These are phyloP conservation scores for Akanthomyces muscarius DNA, from an alignment of 2,329 filamentous ascomycete species.

Conservation along the genomic window DNA sequence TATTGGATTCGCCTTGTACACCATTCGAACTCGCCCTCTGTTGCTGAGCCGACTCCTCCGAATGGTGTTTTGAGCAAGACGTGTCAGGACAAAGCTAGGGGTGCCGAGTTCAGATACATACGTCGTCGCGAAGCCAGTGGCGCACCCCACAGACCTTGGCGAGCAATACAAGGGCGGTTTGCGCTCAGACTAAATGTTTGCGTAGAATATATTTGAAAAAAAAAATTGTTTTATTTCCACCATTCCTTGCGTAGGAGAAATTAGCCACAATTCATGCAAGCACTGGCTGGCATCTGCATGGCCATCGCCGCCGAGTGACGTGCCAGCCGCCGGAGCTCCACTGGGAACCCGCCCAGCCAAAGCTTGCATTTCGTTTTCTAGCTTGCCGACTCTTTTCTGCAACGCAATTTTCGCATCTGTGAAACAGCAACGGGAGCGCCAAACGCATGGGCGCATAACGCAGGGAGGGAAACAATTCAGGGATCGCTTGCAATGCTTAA, in stretches of 20 bases:
- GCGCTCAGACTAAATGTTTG: not conserved
- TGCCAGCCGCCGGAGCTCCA: not conserved
- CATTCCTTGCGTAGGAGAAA: not conserved
- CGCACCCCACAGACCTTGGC: constrained; percentile 6
- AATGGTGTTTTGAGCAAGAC: not conserved
- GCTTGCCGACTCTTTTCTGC: not conserved
- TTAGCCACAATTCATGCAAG: not conserved
- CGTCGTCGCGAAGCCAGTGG: not conserved
- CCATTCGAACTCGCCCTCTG: not conserved
- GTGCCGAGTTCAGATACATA: not conserved
- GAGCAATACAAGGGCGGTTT: not conserved
- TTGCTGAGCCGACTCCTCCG: not conserved
- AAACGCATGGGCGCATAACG: not conserved
- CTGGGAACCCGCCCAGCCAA: not conserved
- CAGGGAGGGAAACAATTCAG: not conserved
- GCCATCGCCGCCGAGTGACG: not conserved
- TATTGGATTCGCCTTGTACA: not conserved
- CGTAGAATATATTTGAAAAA: not conserved
- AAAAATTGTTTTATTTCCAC: not conserved
- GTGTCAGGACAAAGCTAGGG: not conserved
- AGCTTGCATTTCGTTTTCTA: constrained; percentile 2
- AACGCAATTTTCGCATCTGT: not conserved
- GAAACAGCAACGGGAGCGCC: not conserved
- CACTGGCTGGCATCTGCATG: not conserved
- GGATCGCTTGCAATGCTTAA: constrained; percentile 56